Conservation (phyloP, 768 basidiomycete species). For the Lactarius akahatsu region DNA sequence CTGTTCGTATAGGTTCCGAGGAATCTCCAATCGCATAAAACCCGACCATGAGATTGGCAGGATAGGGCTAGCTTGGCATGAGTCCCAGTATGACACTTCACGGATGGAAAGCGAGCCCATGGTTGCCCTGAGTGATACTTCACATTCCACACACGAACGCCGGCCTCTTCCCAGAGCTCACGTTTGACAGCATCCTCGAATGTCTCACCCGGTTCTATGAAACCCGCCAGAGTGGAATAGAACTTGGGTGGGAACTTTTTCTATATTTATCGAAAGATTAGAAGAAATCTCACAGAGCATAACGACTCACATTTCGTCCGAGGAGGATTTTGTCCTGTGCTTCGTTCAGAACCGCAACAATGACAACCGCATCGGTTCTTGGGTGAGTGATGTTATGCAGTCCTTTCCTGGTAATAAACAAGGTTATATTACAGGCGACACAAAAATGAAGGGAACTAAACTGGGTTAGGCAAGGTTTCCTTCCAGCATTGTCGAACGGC, state of each 20-base stretch:
- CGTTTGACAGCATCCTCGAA: constrained; percentile 91
- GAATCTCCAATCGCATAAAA: constrained; percentile 80
- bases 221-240: constrained; percentile 91
- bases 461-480: constrained; percentile 70
- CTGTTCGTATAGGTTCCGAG: constrained; percentile 69
- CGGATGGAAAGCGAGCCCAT: constrained; percentile 55
- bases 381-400: constrained; percentile 85
- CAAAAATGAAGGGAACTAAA: constrained; percentile 39
- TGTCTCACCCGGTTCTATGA: constrained; percentile 91
- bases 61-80: constrained; percentile 65
- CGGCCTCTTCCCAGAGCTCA: constrained; percentile 96
- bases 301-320: constrained; percentile 69
- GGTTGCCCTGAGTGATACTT: constrained; percentile 85
- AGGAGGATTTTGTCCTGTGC: constrained; percentile 81
- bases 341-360: constrained; percentile 83
- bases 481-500: constrained; percentile 63
- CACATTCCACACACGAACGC: constrained; percentile 80
- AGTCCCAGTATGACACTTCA: constrained; percentile 2
- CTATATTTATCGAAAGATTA: constrained; percentile 37
- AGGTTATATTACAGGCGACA: constrained; percentile 17
- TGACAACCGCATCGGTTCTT: constrained; percentile 85
- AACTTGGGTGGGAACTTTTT: constrained; percentile 65
- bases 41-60: constrained; percentile 87
- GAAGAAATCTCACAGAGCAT: constrained; percentile 3
- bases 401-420: constrained; percentile 55